A percentile compares a stretch with the other conserved stretches of the same genome.
phyloP scores from a whole-genome alignment of 129 eudicot genomes.

The Chrysanthemum makinoi region DNA sequence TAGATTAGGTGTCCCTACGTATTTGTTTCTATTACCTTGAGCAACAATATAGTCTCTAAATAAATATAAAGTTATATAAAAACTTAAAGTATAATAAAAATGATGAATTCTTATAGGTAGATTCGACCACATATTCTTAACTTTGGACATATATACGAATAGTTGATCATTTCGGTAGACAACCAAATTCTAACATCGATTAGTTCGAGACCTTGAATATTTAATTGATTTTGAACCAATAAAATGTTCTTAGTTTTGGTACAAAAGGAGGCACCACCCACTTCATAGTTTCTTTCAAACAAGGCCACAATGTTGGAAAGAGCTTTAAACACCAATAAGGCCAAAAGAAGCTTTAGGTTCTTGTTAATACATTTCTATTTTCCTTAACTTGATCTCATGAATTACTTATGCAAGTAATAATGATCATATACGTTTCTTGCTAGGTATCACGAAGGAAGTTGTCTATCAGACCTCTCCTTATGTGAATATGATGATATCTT shows the following conservation, averaged over 20 bases:
- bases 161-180: conserved; percentile 5
- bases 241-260: conserved; percentile 4
- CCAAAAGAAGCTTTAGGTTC: conserved; percentile 32
- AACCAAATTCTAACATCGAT: conserved; percentile 18
- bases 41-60: too few relatives aligned
- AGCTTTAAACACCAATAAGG: conserved; percentile 32
- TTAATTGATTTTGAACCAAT: conserved; percentile 29
- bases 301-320: conserved; percentile 29
- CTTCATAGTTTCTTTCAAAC: conserved; percentile 28
- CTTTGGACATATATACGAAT: conserved; percentile 19
- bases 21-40: too few relatives aligned
- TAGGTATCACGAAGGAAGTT: conserved; percentile 40
- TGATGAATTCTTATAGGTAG: neutral
- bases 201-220: conserved; percentile 3
- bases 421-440: neutral
- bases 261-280: conserved; percentile 21
- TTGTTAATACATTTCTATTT: conserved; percentile 1
- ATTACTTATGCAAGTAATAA: neutral
- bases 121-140: conserved; percentile 30
- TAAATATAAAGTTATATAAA: neutral
- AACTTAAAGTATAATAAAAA: neutral
- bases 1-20: too few relatives aligned
- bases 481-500: conserved; percentile 57
- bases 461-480: conserved; percentile 37
- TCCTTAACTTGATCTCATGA: conserved; percentile 5